Evolutionary conservation across 352 stramenopile species (phyloP), one percentile per base, ranked within the genome.

Genomic region (Phytophthora tubulina): DNA sequence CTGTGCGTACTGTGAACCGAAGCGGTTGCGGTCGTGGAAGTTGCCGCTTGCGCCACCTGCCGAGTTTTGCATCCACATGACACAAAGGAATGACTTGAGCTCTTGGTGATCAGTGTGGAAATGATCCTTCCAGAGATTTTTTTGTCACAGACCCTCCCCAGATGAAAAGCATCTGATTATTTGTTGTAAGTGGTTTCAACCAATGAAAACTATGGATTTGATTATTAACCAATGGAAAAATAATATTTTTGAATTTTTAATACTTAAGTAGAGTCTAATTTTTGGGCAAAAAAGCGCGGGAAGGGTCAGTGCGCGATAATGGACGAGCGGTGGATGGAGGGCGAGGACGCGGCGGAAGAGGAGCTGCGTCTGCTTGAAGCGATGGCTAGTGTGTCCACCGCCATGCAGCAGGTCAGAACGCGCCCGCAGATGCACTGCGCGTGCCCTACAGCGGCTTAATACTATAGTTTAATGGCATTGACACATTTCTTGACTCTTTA

Each of bases 61-160:
- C 27, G 78, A 87, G 51, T 89, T 82, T 45, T 92, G 84, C 84
- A 92, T 92, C 84, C 84, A 92, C 73, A 80, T 80, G 17, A 4
- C 27, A n/a, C 30, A 64, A 15, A n/a, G 7, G 17, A 32, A 44
- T 58, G 51, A 44, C 30, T 39, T 57, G n/a, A 17, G 56, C 31
- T 38, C 42, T 66, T 51, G 54, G 11, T 2, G 39, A 21, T 14
- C 33, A 48, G 17, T 63, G 14, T 5, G 27, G 52, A 36, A 65
- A 71, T 63, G 44, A 69, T 52, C 50, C 31, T 61, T 61, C 52
- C 52, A 65, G 57, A 66, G 21, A 27, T 27, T 27, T 61, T 67
- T 60, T 35, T 61, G 38, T n/a, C 46, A 60, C 27, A 50, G 38
- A 59, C 38, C 54, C 62, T 51, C 52, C 35, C 30, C 14, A 21